Base-by-base conservation (phyloP, 2,329 filamentous ascomycete species). In the Rutstroemia sydowiana region DNA sequence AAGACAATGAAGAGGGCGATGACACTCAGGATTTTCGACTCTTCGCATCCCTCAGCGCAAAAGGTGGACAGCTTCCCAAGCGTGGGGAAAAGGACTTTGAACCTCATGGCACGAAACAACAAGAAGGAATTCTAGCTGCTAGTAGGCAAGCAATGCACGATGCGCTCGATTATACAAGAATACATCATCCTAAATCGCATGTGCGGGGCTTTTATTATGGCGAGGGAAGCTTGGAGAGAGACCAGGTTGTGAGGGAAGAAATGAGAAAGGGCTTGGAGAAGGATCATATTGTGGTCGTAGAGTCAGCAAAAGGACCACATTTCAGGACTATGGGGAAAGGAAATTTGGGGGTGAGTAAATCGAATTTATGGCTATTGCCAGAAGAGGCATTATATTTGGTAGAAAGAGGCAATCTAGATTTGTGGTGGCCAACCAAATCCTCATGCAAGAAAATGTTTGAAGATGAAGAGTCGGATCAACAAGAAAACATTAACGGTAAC, bases 81-180 rank as follows among this genome's bases (percentile, higher is more conserved):
- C 88, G 90, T 57, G 93, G 93, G 55, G 90, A 95, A 68, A 98
- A 98, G 69, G 93, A 98, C 71, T 98, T 96, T 68, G 93, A 97
- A 71, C 84, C 87, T 26, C 90, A 97, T 70, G 87, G 88, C 44
- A 97, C 93, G 2, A 79, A 81, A 30, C 81, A 87, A 30, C 93
- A 98, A 69, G 82, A 85, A 58, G 77, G 79, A 52, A 80, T 85
- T 8, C 82, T 98, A 47, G 85, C 89, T 63, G 80, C 87, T 43
- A 95, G 89, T 56, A 83, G 92, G 50, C 76, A 79, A 60, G 92
- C 91, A 18, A 93, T 98, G 86, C 87, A 95, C 69, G 84, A 89
- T 61, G 91, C 92, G 2, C 76, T 97, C 51, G 78, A 82, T 47
- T 85, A 86, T 66, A 86, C 87, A 45, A 81, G 92, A 45, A 74